Conservation (phyloP, 208 protist species). For the Leishmania gerbilli region DNA sequence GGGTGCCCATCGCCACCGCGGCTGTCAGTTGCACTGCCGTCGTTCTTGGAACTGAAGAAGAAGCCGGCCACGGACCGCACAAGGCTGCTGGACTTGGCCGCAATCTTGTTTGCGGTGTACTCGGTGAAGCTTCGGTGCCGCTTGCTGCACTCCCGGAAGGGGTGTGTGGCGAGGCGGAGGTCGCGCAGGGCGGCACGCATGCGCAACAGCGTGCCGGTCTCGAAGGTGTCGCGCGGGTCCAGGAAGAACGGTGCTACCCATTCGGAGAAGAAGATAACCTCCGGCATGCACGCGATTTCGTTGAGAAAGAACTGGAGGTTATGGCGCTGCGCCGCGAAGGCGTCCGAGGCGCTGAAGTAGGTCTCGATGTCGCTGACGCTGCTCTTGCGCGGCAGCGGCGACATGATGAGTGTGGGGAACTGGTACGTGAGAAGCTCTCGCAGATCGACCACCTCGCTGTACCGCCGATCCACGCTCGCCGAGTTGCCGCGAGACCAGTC, state of each 20-base stretch:
- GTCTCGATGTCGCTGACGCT: constrained; percentile 69
- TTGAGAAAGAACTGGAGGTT: constrained; percentile 74
- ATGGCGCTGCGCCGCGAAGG: constrained; percentile 53
- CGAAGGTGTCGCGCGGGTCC: constrained; percentile 72
- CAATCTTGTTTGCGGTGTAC: constrained; percentile 53
- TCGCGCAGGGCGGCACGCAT: constrained; percentile 47
- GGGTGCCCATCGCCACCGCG: constrained; percentile 5
- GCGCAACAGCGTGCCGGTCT: constrained; percentile 46
- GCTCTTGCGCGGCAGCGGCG: constrained; percentile 79
- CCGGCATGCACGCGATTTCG: constrained; percentile 68
- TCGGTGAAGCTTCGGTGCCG: constrained; percentile 55
- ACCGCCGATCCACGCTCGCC: constrained; percentile 70
- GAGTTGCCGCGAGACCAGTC: constrained; percentile 56
- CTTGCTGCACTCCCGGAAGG: constrained; percentile 56
- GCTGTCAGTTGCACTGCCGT: constrained; percentile 25
- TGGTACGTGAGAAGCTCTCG: constrained; percentile 70
- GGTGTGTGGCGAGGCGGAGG: constrained; percentile 44
- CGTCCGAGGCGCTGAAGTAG: constrained; percentile 57
- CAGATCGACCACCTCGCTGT: constrained; percentile 81
- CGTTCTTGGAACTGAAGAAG: constrained; percentile 29
- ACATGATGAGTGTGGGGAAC: constrained; percentile 75
- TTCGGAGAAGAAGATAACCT: constrained; percentile 78
- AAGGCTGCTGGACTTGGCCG: constrained; percentile 55
- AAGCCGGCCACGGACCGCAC: constrained; percentile 62
- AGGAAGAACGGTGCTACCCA: constrained; percentile 80